Evolutionary conservation across 441 rosid species (phyloP).

Genomic region (Mallotus japonicus): DNA sequence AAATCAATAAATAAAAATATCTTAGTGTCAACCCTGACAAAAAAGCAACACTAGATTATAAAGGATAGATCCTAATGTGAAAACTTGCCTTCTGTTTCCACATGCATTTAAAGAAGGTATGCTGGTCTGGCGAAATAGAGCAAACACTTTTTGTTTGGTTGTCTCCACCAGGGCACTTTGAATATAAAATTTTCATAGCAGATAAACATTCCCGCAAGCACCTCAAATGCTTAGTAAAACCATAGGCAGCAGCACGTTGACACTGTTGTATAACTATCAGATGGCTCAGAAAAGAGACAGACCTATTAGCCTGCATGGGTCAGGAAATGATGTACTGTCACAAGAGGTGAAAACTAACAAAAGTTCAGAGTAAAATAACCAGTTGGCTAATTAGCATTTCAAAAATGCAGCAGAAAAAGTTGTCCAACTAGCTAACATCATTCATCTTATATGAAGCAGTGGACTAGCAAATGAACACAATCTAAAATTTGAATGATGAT

Average conservation of each 20-base stretch:
- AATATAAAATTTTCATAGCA: constrained; percentile 41
- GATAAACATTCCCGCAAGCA: constrained; percentile 44
- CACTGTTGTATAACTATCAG: constrained; percentile 71
- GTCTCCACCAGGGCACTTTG: constrained; percentile 28
- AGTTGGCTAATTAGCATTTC: neutral
- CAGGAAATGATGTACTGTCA: neutral
- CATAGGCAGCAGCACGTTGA: constrained; percentile 70
- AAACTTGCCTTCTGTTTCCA: constrained; percentile 80
- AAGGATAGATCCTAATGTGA: constrained; percentile 8
- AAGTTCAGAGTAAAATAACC: neutral
- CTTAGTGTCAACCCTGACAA: constrained; percentile 13
- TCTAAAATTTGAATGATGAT: neutral
- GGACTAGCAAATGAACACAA: neutral
- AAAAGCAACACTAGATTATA: constrained; percentile 1
- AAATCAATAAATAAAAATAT: constrained; percentile 8
- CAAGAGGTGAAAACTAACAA: neutral
- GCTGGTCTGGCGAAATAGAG: constrained; percentile 52
- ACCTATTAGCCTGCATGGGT: constrained; percentile 56
- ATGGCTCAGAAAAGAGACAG: constrained; percentile 81
- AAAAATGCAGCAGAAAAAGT: neutral
- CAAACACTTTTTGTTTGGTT: constrained; percentile 30
- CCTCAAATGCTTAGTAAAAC: constrained; percentile 51
- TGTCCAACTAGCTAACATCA: neutral
- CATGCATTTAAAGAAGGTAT: constrained; percentile 50
- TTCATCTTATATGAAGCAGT: neutral